Evolutionary conservation across 208 protist genomes (phyloP), one percentile per base, ranked within the genome.

Genomic region (Leishmania martiniquensis): DNA sequence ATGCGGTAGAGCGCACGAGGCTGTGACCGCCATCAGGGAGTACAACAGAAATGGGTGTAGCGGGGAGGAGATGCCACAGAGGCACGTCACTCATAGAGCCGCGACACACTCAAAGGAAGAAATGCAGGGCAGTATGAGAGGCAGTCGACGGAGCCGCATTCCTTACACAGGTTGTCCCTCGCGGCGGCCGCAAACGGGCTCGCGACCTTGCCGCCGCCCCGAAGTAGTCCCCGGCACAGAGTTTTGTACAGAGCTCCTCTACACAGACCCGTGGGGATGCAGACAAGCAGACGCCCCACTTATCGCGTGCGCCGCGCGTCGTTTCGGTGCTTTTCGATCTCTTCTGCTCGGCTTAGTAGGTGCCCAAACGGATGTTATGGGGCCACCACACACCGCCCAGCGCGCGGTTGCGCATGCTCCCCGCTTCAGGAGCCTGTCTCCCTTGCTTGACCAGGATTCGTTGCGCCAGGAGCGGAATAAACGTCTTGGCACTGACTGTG

Each of bases 381-480:
- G 12, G 69, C 0, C 22, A 54, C 76, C 22, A 80, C 52, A n/a
- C 52, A n/a, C 76, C n/a, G 20, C 34, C 13, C 5, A 34, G 69
- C 76, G 75, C 69, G 25, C 45, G 29, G 1, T 25, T 22, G 22
- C 34, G 45, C 6, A 52, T 34, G 29, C 7, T 65, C 4, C n/a
- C 59, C n/a, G 47, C 47, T 1, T 70, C 44, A 15, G 57, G 60
- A 22, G 13, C 57, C 15, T 34, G n/a, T 52, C 17, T 59, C 32
- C 70, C n/a, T 20, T 72, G 70, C 9, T 63, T 39, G 17, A 62
- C 70, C 2, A 49, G 45, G 4, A 76, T 62, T n/a, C 32, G 62
- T 44, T 75, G 70, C 32, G 63, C 70, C 29, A 54, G 67, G 49
- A 34, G 37, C 29, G 4, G 29, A 6, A 76, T 37, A 12, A 51